Base-by-base conservation (phyloP, 371 early-diverging fungal genomes). In the Mucor saturninus region DNA sequence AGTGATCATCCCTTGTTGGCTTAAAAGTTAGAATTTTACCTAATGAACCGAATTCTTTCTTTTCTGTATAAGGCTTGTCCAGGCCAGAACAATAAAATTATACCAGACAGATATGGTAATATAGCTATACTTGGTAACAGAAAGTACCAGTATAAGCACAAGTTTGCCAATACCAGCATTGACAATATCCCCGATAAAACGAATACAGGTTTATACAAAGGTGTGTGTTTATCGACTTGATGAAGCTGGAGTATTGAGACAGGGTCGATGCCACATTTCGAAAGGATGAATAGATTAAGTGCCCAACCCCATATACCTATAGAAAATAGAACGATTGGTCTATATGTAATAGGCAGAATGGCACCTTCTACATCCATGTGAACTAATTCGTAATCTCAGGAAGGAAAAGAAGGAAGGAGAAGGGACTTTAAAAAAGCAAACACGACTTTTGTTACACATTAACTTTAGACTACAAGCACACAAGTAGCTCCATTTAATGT, bases 291-390 rank as follows among this genome's bases (percentile, higher is more conserved):
- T 21, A 93, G 64, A 73, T 91, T 90, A 52, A 85, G 72, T 6
- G 86, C 91, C 91, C 92, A 92, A 48, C 89, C 89, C 86, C 89
- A 91, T 29, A 91, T 64, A 56, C 91, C 94, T 53, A 92, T 85
- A 71, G 85, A 79, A 54, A 87, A 69, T 67, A 92, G 80, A 38
- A 91, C 71, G 35, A 93, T 83, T 29, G 90, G 86, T 67, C 88
- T 84, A 62, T 83, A 88, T n/a, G 81, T 83, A 43, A 83, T 68
- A 10, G 91, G 91, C 35, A 88, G 48, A 32, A 75, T 63, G 58
- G 58, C 56, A 57, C 56, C 66, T 30, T 64, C 68, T 55, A 61
- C 64, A 56, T 64, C 52, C 64, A 64, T 64, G 58, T 35, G 58
- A 49, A 37, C 7, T 14, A 37, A 49, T 9, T 45, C 46, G 32